Percentiles rank a stretch among this genome's conserved stretches.
Evolutionary conservation across 2,329 filamentous ascomycete genomes (phyloP).

Genomic region (Trichothecium sympodiale): DNA sequence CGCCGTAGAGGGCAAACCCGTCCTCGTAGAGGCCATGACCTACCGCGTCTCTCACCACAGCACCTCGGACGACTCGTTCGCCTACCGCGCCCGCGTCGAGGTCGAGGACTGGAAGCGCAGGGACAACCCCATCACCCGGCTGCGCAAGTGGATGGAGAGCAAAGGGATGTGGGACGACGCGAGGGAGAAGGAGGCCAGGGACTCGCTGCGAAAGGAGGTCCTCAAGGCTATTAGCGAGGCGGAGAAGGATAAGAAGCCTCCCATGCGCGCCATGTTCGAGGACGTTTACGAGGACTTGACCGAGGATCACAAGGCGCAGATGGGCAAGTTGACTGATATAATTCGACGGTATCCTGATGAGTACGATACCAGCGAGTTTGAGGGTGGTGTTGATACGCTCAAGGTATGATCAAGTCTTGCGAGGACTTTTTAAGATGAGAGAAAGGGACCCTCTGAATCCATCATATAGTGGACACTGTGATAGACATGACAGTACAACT

Average conservation of each 20-base stretch:
- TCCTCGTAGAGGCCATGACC: slow-evolving; percentile 91
- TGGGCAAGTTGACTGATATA: slow-evolving; percentile 57
- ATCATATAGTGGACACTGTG: too few species aligned
- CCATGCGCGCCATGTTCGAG: slow-evolving; percentile 63
- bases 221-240: slow-evolving; percentile 76
- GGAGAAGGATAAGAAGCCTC: slow-evolving; percentile 70
- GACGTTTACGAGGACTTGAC: slow-evolving; percentile 87
- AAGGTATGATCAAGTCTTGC: too few species aligned
- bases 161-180: slow-evolving; percentile 76
- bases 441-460: too few species aligned
- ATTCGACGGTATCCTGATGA: slow-evolving; percentile 81
- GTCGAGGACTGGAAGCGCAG: slow-evolving; percentile 92
- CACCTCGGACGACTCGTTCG: slow-evolving; percentile 93
- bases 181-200: slow-evolving; percentile 63
- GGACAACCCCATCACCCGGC: slow-evolving; percentile 76
- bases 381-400: slow-evolving; percentile 60
- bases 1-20: slow-evolving; percentile 66
- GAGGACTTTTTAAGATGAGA: too few species aligned
- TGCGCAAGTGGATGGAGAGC: slow-evolving; percentile 85
- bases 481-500: too few species aligned
- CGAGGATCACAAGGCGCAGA: slow-evolving; percentile 66
- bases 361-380: slow-evolving; percentile 71
- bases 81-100: slow-evolving; percentile 85
- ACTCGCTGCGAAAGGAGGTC: slow-evolving; percentile 59
- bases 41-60: slow-evolving; percentile 98